These are phyloP conservation scores for Dispira simplex DNA, from an alignment of 192 early-diverging fungal genomes.

Conservation along the genomic window DNA sequence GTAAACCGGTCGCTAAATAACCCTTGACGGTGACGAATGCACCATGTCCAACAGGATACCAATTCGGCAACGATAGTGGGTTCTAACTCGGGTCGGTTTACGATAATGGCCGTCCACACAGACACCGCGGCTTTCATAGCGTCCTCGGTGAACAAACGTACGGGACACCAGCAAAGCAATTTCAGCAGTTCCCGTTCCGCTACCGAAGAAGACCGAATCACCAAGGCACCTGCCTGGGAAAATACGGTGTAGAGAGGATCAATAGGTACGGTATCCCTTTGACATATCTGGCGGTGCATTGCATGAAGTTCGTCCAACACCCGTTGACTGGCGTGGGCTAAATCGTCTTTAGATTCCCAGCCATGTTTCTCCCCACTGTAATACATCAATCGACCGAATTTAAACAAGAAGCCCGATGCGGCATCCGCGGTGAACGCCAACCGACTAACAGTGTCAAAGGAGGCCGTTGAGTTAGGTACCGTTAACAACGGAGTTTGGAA, in stretches of 20 bases:
- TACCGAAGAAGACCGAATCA: not conserved
- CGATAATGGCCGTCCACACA: constrained; percentile 85
- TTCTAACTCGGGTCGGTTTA: constrained; percentile 53
- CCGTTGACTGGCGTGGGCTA: not conserved
- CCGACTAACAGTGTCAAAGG: not conserved
- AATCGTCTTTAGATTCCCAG: not conserved
- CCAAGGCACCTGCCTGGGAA: constrained; percentile 3
- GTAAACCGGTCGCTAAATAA: constrained; percentile 48
- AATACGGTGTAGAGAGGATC: constrained; percentile 5
- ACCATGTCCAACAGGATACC: constrained; percentile 69
- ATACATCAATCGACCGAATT: constrained; percentile 6
- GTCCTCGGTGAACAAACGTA: constrained; percentile 58
- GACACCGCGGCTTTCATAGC: constrained; percentile 68
- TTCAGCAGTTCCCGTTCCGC: constrained; percentile 44
- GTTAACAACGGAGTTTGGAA: not conserved
- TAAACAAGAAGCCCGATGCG: constrained; percentile 5
- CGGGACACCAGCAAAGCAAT: constrained; percentile 75
- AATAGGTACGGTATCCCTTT: not conserved
- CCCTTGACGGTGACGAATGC: constrained; percentile 59
- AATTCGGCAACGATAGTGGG: constrained; percentile 73
- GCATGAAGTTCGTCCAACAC: constrained; percentile 2
- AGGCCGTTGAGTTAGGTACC: not conserved
- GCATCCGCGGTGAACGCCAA: constrained; percentile 4
- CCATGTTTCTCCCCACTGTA: constrained; percentile 9
- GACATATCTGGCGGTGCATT: not conserved